These are phyloP conservation scores for Cinnamomum chago DNA, from an alignment of 164 flowering plant genomes.

Conservation along the genomic window DNA sequence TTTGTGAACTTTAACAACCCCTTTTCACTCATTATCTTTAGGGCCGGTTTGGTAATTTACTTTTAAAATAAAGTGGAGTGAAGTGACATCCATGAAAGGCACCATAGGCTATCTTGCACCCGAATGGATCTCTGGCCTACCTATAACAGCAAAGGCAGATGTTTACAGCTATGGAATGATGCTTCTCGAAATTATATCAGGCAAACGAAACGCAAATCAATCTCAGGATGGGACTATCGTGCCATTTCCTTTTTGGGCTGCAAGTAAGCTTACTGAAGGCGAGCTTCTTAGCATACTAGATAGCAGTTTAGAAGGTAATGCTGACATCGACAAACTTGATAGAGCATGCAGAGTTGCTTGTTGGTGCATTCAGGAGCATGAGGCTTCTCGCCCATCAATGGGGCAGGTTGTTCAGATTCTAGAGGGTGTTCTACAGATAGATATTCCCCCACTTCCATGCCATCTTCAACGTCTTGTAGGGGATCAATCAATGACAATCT, in stretches of 20 bases:
- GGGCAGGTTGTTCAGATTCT: conserved; percentile 38
- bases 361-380: conserved; percentile 42
- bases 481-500: neutral
- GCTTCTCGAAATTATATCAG: conserved; percentile 32
- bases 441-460: conserved; percentile 29
- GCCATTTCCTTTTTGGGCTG: conserved; percentile 34
- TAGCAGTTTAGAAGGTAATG: conserved; percentile 23
- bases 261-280: conserved; percentile 12
- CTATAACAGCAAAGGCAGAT: conserved; percentile 38
- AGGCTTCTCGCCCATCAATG: conserved; percentile 33
- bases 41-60: no score
- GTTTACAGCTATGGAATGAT: conserved; percentile 45
- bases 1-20: no score
- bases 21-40: no score
- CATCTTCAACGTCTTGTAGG: conserved; percentile 25
- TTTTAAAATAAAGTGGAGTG: no score
- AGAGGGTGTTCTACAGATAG: conserved; percentile 31
- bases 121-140: conserved; percentile 38
- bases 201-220: conserved; percentile 26
- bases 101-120: conserved; percentile 43
- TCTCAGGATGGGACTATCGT: conserved; percentile 10
- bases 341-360: conserved; percentile 27
- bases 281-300: conserved; percentile 21
- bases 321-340: conserved; percentile 23
- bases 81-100: conserved; percentile 41